A percentile compares a stretch with the other conserved stretches of the same genome.
Evolutionary conservation across 306 rosid genomes (phyloP).

Genomic region (Ormosia emarginata): DNA sequence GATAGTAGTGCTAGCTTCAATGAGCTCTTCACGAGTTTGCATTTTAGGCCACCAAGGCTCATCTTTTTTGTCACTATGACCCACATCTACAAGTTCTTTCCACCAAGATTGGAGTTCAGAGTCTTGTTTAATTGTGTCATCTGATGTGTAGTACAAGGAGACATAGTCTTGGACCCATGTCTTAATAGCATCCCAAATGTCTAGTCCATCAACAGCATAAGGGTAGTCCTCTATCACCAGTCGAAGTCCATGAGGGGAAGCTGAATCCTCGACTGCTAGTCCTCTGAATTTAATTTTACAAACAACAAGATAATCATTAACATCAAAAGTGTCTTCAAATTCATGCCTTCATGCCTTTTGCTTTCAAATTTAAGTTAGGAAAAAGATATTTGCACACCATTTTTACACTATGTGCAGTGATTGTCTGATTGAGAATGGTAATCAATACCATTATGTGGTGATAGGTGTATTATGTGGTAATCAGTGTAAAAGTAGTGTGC

Average conservation of each 20-base stretch:
- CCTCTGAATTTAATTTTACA: constrained; percentile 35
- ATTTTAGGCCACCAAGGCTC: constrained; percentile 56
- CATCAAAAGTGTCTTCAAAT: background rate
- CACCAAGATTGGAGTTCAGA: constrained; percentile 65
- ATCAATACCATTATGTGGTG: no score
- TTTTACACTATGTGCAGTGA: no score
- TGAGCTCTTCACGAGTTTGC: constrained; percentile 43
- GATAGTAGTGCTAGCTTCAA: constrained; percentile 37
- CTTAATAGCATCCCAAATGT: constrained; percentile 57
- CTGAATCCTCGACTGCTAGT: constrained; percentile 51
- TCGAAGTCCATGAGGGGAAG: constrained; percentile 48
- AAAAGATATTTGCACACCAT: no score
- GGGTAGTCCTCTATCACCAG: constrained; percentile 65
- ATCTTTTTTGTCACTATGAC: constrained; percentile 58
- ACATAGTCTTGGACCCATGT: constrained; percentile 60
- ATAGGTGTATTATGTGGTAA: no score
- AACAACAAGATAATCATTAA: background rate
- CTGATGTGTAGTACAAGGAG: constrained; percentile 45
- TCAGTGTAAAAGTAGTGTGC: no score
- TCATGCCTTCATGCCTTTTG: background rate
- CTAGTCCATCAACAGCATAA: constrained; percentile 54
- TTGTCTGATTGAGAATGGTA: no score
- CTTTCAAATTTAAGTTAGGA: no score
- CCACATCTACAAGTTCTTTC: constrained; percentile 52
- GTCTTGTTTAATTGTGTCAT: constrained; percentile 41